Percentiles rank a stretch among this genome's conserved stretches.
Evolutionary conservation across 2,329 filamentous ascomycete species (phyloP).

Genomic region (Sclerotinia sclerotiorum): DNA sequence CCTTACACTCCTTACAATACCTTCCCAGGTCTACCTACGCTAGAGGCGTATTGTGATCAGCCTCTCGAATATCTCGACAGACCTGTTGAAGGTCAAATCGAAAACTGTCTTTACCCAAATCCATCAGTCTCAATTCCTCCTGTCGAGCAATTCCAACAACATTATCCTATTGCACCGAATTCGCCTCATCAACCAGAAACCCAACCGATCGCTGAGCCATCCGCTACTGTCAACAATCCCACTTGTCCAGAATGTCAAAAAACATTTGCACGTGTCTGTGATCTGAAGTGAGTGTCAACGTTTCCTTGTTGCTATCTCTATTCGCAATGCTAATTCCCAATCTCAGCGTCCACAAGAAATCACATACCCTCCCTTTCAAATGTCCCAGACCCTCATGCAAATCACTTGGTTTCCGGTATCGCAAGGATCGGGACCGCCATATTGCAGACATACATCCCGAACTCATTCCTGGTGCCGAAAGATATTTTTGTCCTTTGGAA

Average conservation of each 20-base stretch:
- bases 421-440: neutral
- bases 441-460: neutral
- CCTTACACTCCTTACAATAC: conserved; percentile 7
- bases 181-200: neutral
- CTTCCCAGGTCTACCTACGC: neutral
- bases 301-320: neutral
- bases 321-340: neutral
- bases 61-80: neutral
- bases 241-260: conserved; percentile 2
- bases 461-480: neutral
- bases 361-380: conserved; percentile 5
- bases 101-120: neutral
- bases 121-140: neutral
- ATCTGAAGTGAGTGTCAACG: conserved; percentile 14
- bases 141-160: neutral
- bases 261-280: neutral
- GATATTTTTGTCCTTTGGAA: neutral
- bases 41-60: neutral
- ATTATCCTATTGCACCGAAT: neutral
- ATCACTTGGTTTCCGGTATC: neutral
- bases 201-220: neutral
- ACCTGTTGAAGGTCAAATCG: neutral
- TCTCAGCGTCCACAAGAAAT: conserved; percentile 10
- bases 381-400: neutral
- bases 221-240: neutral